Conservation (phyloP, 1,139 yeast genomes). For the Lipomyces yarrowii region DNA sequence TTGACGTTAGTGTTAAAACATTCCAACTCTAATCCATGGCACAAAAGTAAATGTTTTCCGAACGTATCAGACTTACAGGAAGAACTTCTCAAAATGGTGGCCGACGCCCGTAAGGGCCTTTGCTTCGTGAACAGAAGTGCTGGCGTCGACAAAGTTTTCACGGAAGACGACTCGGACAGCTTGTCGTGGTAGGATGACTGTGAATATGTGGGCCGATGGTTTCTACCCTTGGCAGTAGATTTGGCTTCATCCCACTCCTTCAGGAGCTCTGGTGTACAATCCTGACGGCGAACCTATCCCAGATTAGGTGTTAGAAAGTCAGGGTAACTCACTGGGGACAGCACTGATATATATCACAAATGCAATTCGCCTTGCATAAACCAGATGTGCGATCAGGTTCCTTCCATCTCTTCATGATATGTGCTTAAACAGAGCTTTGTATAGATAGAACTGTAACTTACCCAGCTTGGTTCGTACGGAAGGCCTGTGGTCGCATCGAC, state of each 20-base stretch:
- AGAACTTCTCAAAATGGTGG: background rate
- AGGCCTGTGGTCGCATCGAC: background rate
- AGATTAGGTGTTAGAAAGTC: background rate
- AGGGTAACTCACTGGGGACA: background rate
- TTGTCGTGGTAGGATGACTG: background rate
- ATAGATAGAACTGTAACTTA: background rate
- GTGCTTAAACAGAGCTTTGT: background rate
- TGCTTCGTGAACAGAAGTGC: background rate
- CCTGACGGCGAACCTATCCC: background rate
- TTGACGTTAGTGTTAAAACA: background rate
- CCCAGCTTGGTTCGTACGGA: slow-evolving; percentile 1
- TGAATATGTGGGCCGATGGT: background rate
- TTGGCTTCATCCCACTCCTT: background rate
- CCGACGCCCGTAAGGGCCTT: background rate
- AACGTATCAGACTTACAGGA: background rate
- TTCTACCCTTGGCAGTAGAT: background rate
- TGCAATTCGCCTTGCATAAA: background rate
- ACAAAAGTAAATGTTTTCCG: background rate
- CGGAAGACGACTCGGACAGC: background rate
- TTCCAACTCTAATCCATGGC: background rate
- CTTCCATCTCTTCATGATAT: background rate
- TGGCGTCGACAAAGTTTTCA: background rate
- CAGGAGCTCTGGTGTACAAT: background rate
- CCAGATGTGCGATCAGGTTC: background rate
- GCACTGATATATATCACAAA: too few species aligned